Percentiles rank a stretch among this genome's conserved stretches.
These are phyloP conservation scores for Xylaria sp. DNA, from an alignment of 2,329 filamentous ascomycete species.

Conservation along the genomic window DNA sequence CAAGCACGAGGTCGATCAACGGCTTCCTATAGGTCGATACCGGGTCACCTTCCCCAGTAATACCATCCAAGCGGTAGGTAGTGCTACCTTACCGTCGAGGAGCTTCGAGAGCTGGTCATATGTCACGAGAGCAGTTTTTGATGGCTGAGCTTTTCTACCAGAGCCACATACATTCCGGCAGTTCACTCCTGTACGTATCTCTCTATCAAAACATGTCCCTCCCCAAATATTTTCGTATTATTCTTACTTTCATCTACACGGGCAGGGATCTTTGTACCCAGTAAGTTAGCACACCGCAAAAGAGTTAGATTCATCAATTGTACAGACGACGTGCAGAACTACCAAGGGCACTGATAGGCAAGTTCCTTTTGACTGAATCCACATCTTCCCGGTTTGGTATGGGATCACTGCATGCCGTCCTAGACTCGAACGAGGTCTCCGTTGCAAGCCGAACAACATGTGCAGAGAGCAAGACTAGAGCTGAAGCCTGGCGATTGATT, in stretches of 20 bases:
- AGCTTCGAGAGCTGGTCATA: conserved; percentile 7
- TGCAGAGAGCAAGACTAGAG: background rate
- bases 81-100: background rate
- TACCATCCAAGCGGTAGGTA: no score
- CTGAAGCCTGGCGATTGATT: no score
- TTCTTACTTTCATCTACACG: no score
- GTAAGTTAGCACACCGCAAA: no score
- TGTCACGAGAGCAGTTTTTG: conserved; percentile 2
- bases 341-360: background rate
- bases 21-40: conserved; percentile 19
- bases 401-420: conserved; percentile 1
- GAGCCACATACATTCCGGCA: no score
- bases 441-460: background rate
- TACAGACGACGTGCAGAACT: background rate
- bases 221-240: no score
- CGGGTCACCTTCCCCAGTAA: no score
- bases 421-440: background rate
- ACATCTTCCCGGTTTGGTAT: background rate
- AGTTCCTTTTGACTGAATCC: background rate
- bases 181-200: no score
- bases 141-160: background rate
- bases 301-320: no score
- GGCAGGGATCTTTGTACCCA: no score
- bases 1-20: conserved; percentile 17
- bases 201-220: no score